Percentiles rank a stretch among this genome's conserved stretches.
Evolutionary conservation across 2,329 filamentous ascomycete species (phyloP).

Genomic region (Akanthomyces dipterigenus): DNA sequence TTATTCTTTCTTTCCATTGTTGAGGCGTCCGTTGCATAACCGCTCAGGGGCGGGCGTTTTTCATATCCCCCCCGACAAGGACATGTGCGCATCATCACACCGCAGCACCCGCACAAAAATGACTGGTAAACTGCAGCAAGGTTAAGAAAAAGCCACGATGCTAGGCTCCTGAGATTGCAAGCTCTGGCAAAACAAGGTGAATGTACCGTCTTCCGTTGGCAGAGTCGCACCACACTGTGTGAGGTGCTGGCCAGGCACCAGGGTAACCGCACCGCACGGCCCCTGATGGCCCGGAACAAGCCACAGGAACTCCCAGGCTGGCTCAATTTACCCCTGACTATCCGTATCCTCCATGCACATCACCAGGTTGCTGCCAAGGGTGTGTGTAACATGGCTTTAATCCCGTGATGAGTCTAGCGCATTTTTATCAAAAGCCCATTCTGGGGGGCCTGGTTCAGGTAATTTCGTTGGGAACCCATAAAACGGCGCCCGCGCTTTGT

Average conservation of each 20-base stretch:
- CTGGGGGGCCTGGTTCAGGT: background rate
- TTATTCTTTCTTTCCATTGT: no score
- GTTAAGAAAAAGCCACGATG: background rate
- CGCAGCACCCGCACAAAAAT: background rate
- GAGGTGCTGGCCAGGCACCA: background rate
- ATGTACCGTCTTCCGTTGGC: background rate
- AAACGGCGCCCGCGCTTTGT: no score
- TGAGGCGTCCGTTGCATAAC: no score
- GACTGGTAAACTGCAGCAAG: background rate
- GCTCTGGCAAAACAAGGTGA: background rate
- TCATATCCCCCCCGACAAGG: background rate
- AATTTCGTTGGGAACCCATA: background rate
- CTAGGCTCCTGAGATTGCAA: background rate
- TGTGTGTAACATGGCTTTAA: background rate
- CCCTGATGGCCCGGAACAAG: background rate
- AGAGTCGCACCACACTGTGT: conserved; percentile 3
- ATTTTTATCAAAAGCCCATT: background rate
- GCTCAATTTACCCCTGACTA: conserved; percentile 9
- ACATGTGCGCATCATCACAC: background rate
- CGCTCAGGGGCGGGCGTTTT: no score
- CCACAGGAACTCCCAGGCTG: background rate
- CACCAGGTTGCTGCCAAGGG: background rate
- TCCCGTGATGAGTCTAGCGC: background rate
- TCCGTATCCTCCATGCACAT: conserved; percentile 5
- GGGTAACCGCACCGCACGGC: background rate